Base-by-base conservation (phyloP, 768 basidiomycete genomes). In the Hericium erinaceus region DNA sequence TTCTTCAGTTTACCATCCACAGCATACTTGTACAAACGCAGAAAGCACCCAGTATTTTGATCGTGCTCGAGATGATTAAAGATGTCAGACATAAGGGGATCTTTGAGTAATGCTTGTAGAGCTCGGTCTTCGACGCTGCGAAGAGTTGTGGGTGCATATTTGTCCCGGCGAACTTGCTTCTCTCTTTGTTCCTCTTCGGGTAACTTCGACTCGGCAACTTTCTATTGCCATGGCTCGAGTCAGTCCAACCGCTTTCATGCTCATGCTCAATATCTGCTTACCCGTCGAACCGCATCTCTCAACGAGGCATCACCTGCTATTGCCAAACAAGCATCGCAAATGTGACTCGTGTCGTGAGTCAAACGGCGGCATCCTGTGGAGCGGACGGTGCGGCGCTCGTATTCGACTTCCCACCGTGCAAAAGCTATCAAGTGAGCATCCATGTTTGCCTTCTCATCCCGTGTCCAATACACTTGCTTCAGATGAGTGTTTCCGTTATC, bases 11-110 rank as follows among this genome's bases (percentile, higher is more conserved):
- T 54, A 1, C 65, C 63, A 3, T 59, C 54, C 16, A 15, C 3
- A 1, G 56, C 58, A 2, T 56, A 54, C 15, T 63, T 50, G 50
- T 62, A 62, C n/a, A 64, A 61, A 13, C 56, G 20, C n/a, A 66
- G 41, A 33, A 66, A 66, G 41, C 61, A 58, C 0, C 50, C 56
- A 13, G 58, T 56, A 48, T 37, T 46, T 28, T 61, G 50, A 48
- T 52, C 55, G 15, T 54, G 54, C 37, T 64, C 51, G 12, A 66
- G 38, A 4, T 9, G 0, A 33, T 63, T 55, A 40, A 44, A 59
- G 0, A 61, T 2, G 24, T 33, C 4, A 64, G 38, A 4, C n/a
- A n/a, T n/a, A n/a, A n/a, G n/a, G n/a, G 63, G 60, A 39, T 64
- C 65, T 3, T 54, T 41, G 51, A 61, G 58, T 24, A n/a, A 38